These are phyloP conservation scores for Drechmeria coniospora DNA, from an alignment of 2,329 filamentous ascomycete genomes.

Conservation along the genomic window DNA sequence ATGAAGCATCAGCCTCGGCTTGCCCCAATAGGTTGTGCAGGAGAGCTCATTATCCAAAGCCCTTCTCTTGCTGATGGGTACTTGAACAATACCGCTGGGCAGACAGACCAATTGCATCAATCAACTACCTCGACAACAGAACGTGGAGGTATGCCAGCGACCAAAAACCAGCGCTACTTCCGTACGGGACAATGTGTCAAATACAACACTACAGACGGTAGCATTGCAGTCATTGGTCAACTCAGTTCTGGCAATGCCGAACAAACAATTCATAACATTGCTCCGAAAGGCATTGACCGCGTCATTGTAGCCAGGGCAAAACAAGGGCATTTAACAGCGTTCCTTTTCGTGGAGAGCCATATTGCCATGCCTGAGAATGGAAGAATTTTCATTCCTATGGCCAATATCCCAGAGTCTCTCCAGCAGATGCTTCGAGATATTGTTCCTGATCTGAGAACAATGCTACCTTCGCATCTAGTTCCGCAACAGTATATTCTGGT, in stretches of 20 bases:
- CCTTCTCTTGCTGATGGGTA: constrained; percentile 2
- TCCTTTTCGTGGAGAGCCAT: background rate
- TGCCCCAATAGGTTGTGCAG: constrained; percentile 3
- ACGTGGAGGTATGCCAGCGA: no score
- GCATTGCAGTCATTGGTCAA: background rate
- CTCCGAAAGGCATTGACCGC: background rate
- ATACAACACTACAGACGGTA: background rate
- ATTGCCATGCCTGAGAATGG: no score
- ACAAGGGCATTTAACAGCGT: background rate
- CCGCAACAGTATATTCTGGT: background rate
- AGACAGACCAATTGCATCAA: no score
- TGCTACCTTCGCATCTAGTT: background rate
- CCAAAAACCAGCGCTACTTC: background rate
- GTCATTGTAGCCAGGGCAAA: background rate
- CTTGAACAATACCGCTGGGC: background rate
- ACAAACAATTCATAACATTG: background rate
- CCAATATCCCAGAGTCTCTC: no score
- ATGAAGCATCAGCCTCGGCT: constrained; percentile 1
- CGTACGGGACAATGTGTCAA: background rate
- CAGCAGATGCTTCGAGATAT: background rate
- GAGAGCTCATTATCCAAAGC: constrained; percentile 5
- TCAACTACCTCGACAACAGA: no score
- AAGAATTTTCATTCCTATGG: no score
- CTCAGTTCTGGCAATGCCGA: background rate
- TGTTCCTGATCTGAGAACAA: background rate